Evolutionary conservation across 2,329 filamentous ascomycete genomes (phyloP), one percentile per base, ranked within the genome.

Genomic region (Calonectria henricotiae): DNA sequence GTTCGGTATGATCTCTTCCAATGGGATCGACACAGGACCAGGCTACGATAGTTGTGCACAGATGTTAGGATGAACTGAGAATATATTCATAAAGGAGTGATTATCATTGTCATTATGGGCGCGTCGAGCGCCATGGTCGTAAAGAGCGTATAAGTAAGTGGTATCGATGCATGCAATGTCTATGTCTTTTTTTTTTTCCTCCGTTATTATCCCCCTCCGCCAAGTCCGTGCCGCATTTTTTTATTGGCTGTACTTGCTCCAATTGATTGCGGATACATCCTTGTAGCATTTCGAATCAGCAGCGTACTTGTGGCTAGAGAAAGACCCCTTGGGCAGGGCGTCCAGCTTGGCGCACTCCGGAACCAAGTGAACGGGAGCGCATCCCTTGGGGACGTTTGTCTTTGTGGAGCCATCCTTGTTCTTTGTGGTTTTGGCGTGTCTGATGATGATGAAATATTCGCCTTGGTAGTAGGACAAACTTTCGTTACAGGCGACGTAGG

Each of bases 401-500:
- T 54, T 54, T 4, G 49, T 35, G n/a, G 49, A 54, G 17, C 49
- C 49, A 13, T 54, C 60, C 25, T 71, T 67, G 46, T 75, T 67
- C 46, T 76, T 75, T 5, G 74, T 68, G 68, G 76, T 67, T 70
- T 81, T 80, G 27, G 80, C 78, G 49, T 83, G 83, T 72, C 83
- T 82, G 65, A 87, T 78, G 30, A 83, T 77, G 64, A 83, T 78
- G 46, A 83, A 83, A 49, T 82, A 75, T 54, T 74, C 72, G 32
- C 76, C 74, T 27, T 75, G 70, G 73, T 86, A 87, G 78, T 86
- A 88, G 1, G 80, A 73, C 3, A 87, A 71, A 4, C 71, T 77
- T 44, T 82, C 81, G 55, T 83, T 79, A 75, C 87, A 89, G 13
- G 84, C 85, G 13, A 84, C 76, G 68, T 82, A 82, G 0, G 80